Conservation (phyloP, 2,329 filamentous ascomycete genomes). For the Cladosporium halotolerans region DNA sequence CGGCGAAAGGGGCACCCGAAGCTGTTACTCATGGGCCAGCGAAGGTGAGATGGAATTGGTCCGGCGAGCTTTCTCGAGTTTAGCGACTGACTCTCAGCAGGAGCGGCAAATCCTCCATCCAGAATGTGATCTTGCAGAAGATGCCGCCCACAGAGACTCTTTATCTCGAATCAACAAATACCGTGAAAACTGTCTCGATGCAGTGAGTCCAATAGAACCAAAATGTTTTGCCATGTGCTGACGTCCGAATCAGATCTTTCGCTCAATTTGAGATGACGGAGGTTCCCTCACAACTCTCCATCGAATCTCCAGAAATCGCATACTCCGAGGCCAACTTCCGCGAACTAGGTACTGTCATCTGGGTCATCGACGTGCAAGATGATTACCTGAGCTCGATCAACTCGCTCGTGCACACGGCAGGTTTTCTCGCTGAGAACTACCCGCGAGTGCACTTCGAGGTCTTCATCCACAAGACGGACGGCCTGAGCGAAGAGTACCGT, state of each 20-base stretch:
- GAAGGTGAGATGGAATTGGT: slow-evolving; percentile 56
- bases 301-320: slow-evolving; percentile 82
- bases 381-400: slow-evolving; percentile 91
- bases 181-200: slow-evolving; percentile 91
- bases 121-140: slow-evolving; percentile 98
- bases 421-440: slow-evolving; percentile 81
- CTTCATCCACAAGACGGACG: slow-evolving; percentile 98
- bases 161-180: slow-evolving; percentile 89
- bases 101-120: slow-evolving; percentile 97
- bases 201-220: slow-evolving; percentile 58
- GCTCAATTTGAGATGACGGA: slow-evolving; percentile 99
- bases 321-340: slow-evolving; percentile 82
- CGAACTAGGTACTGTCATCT: slow-evolving; percentile 88
- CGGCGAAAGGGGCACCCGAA: slow-evolving; percentile 50
- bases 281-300: slow-evolving; percentile 90
- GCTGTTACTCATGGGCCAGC: slow-evolving; percentile 87
- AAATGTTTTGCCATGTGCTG: not conserved
- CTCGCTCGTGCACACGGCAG: slow-evolving; percentile 79
- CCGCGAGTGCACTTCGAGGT: slow-evolving; percentile 96
- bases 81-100: slow-evolving; percentile 42
- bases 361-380: slow-evolving; percentile 98
- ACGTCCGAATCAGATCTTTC: slow-evolving; percentile 62
- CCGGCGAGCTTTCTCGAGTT: slow-evolving; percentile 5
- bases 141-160: slow-evolving; percentile 91
- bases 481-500: slow-evolving; percentile 93